These are phyloP conservation scores for Atractiella rhizophila DNA, from an alignment of 768 basidiomycete genomes.

Conservation along the genomic window DNA sequence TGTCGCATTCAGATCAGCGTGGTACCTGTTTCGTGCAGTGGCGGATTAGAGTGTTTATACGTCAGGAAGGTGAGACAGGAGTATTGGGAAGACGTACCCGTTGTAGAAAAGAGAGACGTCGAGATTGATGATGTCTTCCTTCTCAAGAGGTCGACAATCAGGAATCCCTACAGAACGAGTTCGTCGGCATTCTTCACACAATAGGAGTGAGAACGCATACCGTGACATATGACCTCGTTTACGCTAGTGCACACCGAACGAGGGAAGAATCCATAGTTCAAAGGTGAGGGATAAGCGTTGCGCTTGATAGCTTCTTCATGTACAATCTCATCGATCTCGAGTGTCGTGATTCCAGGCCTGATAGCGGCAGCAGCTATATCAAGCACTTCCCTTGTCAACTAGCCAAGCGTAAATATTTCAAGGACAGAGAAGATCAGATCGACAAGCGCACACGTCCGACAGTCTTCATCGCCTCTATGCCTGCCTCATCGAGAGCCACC, in stretches of 20 bases:
- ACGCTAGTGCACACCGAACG: constrained; percentile 89
- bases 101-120: constrained; percentile 58
- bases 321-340: constrained; percentile 76
- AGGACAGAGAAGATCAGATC: too few relatives aligned
- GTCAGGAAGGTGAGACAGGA: too few relatives aligned
- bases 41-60: too few relatives aligned
- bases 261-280: constrained; percentile 70
- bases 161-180: too few relatives aligned
- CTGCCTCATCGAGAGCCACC: too few relatives aligned
- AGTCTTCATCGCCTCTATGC: constrained; percentile 65
- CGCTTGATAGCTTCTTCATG: constrained; percentile 79
- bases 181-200: too few relatives aligned
- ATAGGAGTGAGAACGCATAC: too few relatives aligned
- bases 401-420: background rate
- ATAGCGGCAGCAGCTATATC: constrained; percentile 67
- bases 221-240: constrained; percentile 91
- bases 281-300: constrained; percentile 71
- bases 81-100: constrained; percentile 23
- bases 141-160: constrained; percentile 34
- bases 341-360: constrained; percentile 75
- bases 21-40: too few relatives aligned
- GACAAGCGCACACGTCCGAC: constrained; percentile 66
- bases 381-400: constrained; percentile 77
- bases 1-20: constrained; percentile 35
- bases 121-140: constrained; percentile 91